These are phyloP conservation scores for Saururus chinensis DNA, from an alignment of 164 flowering plant genomes.

Conservation along the genomic window DNA sequence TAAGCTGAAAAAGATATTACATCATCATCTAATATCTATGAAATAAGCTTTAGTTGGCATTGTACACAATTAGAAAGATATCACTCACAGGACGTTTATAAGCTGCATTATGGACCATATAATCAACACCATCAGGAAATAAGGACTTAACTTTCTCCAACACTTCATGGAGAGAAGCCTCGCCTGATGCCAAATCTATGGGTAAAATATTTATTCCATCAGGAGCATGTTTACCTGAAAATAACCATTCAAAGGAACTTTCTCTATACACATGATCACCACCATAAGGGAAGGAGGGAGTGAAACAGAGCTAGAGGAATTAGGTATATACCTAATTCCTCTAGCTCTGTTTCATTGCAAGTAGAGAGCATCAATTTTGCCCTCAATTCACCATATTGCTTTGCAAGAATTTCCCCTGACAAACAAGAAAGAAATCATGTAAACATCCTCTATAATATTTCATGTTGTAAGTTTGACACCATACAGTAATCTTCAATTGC, in stretches of 20 bases:
- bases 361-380: conserved; percentile 91
- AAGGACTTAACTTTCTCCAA: conserved; percentile 74
- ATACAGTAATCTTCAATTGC: not conserved
- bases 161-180: conserved; percentile 50
- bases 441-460: not conserved
- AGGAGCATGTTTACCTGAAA: conserved; percentile 84
- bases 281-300: not conserved
- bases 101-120: conserved; percentile 93
- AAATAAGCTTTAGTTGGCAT: too few species aligned
- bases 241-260: not conserved
- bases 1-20: not conserved
- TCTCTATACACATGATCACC: not conserved
- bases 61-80: not conserved
- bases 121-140: conserved; percentile 80
- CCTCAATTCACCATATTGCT: conserved; percentile 69
- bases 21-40: not conserved
- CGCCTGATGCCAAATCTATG: conserved; percentile 72
- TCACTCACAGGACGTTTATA: conserved; percentile 83
- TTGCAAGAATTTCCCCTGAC: conserved; percentile 77
- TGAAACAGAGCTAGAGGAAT: not conserved
- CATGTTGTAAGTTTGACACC: not conserved
- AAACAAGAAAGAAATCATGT: conserved; percentile 4
- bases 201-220: conserved; percentile 68
- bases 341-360: conserved; percentile 69
- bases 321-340: conserved; percentile 40